Evolutionary conservation across 2,329 filamentous ascomycete species (phyloP).

Genomic region (Stagonosporopsis cucurbitacearum): DNA sequence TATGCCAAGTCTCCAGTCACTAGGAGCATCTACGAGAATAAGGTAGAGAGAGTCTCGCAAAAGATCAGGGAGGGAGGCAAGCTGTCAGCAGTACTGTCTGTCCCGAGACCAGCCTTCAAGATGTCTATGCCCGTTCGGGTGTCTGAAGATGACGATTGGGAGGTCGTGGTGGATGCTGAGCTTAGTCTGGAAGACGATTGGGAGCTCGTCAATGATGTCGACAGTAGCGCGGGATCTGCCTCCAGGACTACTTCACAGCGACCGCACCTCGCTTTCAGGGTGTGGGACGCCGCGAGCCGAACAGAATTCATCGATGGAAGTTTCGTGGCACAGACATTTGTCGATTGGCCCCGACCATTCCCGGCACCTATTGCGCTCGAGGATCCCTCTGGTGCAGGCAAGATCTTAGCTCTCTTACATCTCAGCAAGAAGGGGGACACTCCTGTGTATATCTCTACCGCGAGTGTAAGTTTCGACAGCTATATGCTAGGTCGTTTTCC

Average conservation of each 20-base stretch:
- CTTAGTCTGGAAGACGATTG: neutral
- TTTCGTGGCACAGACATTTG: conserved; percentile 10
- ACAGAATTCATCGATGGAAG: conserved; percentile 6
- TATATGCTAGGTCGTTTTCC: too few species aligned
- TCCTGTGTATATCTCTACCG: conserved; percentile 12
- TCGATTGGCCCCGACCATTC: neutral
- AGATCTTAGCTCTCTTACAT: conserved; percentile 1
- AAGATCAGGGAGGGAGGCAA: neutral
- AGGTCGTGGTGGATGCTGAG: neutral
- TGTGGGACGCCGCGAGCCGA: conserved; percentile 14
- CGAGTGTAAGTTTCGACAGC: conserved; percentile 6
- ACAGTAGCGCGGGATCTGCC: too few species aligned
- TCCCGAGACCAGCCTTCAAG: neutral
- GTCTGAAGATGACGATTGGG: neutral
- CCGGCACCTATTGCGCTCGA: conserved; percentile 11
- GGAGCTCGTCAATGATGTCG: too few species aligned
- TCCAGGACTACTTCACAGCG: neutral
- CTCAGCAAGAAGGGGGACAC: conserved; percentile 7
- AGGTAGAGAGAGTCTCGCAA: neutral
- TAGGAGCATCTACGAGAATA: neutral
- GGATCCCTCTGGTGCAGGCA: neutral
- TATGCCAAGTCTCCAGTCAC: neutral
- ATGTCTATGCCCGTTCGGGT: neutral
- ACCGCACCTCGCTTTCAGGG: conserved; percentile 7
- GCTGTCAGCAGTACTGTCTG: neutral